Evolutionary conservation across 352 stramenopile genomes (phyloP).

Genomic region (Pythium folliculosum): DNA sequence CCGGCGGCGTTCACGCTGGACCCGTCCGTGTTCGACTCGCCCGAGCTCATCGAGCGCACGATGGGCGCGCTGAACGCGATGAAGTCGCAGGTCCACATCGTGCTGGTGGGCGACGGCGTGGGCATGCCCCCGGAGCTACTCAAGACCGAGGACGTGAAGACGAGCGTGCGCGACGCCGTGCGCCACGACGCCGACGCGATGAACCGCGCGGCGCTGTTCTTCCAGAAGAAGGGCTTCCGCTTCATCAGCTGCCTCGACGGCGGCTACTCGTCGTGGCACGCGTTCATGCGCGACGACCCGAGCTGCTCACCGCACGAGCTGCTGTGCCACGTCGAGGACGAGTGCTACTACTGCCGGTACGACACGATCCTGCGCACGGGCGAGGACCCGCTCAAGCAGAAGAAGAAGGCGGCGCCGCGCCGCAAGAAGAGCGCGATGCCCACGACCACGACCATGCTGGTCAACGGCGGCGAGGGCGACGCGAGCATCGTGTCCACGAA

Average conservation of each 20-base stretch:
- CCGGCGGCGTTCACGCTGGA: conserved; percentile 76
- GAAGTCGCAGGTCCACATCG: conserved; percentile 74
- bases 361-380: conserved; percentile 72
- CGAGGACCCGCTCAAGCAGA: conserved; percentile 62
- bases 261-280: conserved; percentile 80
- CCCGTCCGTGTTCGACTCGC: conserved; percentile 77
- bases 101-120: conserved; percentile 74
- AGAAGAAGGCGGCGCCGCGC: conserved; percentile 37
- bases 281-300: conserved; percentile 75
- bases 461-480: conserved; percentile 73
- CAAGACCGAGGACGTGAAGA: conserved; percentile 68
- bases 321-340: conserved; percentile 60
- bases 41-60: conserved; percentile 72
- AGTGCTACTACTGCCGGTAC: conserved; percentile 82
- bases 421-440: conserved; percentile 74
- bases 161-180: conserved; percentile 73
- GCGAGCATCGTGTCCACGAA: conserved; percentile 72
- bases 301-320: conserved; percentile 62
- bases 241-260: conserved; percentile 79
- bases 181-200: conserved; percentile 65
- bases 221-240: conserved; percentile 83
- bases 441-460: conserved; percentile 64
- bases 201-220: conserved; percentile 78
- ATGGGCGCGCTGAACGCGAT: conserved; percentile 72
- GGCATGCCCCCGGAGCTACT: conserved; percentile 61